Base-by-base conservation (phyloP, 2,329 filamentous ascomycete species). In the Parascedosporium putredinis region DNA sequence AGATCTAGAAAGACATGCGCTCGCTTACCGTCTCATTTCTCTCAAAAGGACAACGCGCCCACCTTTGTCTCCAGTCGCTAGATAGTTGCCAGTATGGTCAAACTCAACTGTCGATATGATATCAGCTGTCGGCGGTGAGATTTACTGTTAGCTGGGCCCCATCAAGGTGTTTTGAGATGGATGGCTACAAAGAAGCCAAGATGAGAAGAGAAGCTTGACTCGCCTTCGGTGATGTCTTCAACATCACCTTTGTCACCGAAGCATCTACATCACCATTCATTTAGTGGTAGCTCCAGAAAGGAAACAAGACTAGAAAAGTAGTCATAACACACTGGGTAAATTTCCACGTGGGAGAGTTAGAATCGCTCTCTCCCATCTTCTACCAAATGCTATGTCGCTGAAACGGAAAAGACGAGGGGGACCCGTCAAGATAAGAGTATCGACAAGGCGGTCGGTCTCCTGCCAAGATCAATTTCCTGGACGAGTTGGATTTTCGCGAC, bases 191-290 rank as follows among this genome's bases (percentile, higher is more conserved):
- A 45, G 25, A 34, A 22, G 29, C 3, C 10, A 10, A 12, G 20
- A n/a, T 16, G 9, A 44, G 14, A 18, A 49, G 47, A n/a, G 16
- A 31, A 29, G 38, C 16, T 36, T 31, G 55, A 55, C 69, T 61
- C 75, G 90, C 88, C 87, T 84, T 96, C 90, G 70, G 90, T 96
- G 67, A 96, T 96, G 68, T 96, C 90, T 70, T 97, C 93, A 58
- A 98, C 91, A 74, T 98, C 93, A 60, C 93, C 93, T 74, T 98
- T 98, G 74, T 98, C 93, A 70, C 93, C 93, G 72, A 98, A 98
- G 76, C 93, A 97, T 75, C 91, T 97, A 62, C 53, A 51, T 38
- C 53, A 55, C 59, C 31, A 24, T 46, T 16, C 10, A 42, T 20
- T 42, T 16, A 18, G 20, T 36, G n/a, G 20, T 36, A 36, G n/a